These are phyloP conservation scores for Entomortierella parvispora DNA, from an alignment of 192 early-diverging fungal genomes.

Conservation along the genomic window DNA sequence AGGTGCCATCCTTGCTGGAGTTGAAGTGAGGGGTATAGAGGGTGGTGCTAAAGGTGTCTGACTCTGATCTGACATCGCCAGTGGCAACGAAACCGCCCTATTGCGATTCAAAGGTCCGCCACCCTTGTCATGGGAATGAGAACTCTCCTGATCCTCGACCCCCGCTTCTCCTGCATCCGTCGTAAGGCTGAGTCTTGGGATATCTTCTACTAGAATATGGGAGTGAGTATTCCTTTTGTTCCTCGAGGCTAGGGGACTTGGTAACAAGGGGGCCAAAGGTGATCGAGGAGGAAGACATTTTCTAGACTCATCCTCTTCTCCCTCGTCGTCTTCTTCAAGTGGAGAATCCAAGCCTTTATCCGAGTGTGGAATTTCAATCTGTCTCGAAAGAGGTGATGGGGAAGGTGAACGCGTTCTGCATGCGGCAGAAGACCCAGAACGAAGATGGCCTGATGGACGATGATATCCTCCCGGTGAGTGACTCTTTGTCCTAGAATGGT, in stretches of 20 bases:
- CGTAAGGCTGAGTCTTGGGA: no score
- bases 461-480: not conserved
- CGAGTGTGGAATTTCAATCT: slow-evolving; percentile 16
- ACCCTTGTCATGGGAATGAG: not conserved
- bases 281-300: not conserved
- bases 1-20: not conserved
- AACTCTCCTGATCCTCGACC: not conserved
- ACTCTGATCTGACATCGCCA: not conserved
- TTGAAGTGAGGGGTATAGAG: not conserved
- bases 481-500: slow-evolving; percentile 6
- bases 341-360: slow-evolving; percentile 17
- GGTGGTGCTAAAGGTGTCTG: not conserved
- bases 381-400: slow-evolving; percentile 26
- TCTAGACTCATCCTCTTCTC: not conserved
- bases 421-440: not conserved
- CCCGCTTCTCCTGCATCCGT: no score
- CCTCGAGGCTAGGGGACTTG: not conserved
- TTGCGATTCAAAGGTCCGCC: not conserved
- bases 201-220: no score
- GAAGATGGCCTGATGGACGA: not conserved
- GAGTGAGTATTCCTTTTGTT: no score
- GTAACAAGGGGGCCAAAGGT: not conserved
- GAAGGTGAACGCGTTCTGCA: slow-evolving; percentile 23
- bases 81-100: slow-evolving; percentile 10
- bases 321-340: slow-evolving; percentile 16